Percentiles rank a stretch among this genome's conserved stretches.
phyloP scores from a whole-genome alignment of 2,329 filamentous ascomycete species.

The Curvularia hawaiiensis region DNA sequence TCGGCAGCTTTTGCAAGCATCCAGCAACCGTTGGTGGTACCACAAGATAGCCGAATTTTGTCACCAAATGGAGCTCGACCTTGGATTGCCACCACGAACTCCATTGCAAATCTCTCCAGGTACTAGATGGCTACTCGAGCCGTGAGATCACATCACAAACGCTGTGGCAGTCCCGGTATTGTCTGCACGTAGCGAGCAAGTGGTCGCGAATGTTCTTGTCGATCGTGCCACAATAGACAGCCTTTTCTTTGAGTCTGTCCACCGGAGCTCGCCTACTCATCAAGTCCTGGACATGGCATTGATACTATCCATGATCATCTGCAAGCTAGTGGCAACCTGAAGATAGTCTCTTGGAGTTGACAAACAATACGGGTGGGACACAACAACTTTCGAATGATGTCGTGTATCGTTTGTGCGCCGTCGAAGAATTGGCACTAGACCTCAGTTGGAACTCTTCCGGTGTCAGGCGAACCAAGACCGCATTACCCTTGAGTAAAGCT shows the following conservation, averaged over 20 bases:
- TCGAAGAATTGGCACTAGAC: neutral
- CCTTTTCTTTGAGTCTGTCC: neutral
- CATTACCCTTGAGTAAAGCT: neutral
- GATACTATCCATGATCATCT: neutral
- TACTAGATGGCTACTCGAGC: neutral
- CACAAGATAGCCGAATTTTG: neutral
- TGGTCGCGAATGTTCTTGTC: neutral
- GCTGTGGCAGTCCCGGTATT: neutral
- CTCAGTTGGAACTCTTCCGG: neutral
- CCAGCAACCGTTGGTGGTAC: neutral
- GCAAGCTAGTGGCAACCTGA: too few species aligned
- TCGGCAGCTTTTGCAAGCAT: neutral
- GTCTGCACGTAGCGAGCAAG: neutral
- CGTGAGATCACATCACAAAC: neutral
- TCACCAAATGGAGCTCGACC: neutral
- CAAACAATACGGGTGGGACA: neutral
- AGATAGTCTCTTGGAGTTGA: neutral
- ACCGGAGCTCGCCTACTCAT: too few species aligned
- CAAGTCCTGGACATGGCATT: neutral
- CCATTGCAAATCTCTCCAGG: neutral
- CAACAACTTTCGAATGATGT: neutral
- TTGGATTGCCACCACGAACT: neutral
- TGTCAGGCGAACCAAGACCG: too few species aligned
- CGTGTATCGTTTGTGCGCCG: neutral
- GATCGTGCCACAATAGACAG: neutral